Evolutionary conservation across 352 stramenopile species (phyloP).

Genomic region (Bremia lactucae): DNA sequence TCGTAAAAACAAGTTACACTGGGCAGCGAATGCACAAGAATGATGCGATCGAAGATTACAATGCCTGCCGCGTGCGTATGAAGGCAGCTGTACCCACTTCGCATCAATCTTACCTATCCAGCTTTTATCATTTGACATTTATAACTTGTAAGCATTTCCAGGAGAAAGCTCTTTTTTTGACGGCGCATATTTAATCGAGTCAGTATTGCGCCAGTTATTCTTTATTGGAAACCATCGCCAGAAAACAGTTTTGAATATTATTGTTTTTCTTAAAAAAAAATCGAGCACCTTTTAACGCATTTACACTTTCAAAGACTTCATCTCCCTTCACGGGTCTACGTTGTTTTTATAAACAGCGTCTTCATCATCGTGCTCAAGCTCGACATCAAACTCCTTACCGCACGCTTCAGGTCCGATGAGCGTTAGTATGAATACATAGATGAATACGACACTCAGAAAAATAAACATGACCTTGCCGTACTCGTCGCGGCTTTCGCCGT

Average conservation of each 20-base stretch:
- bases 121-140: not conserved
- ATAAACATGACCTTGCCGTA: conserved; percentile 44
- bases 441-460: conserved; percentile 37
- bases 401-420: conserved; percentile 36
- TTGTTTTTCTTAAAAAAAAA: too few species aligned
- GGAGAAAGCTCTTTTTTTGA: conserved; percentile 17
- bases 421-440: conserved; percentile 33
- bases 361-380: conserved; percentile 28
- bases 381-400: conserved; percentile 40
- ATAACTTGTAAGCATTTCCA: conserved; percentile 2
- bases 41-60: conserved; percentile 8
- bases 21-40: too few species aligned
- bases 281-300: not conserved
- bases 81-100: conserved; percentile 9
- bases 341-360: conserved; percentile 20
- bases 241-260: not conserved
- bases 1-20: conserved; percentile 14
- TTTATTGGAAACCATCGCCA: too few species aligned
- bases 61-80: conserved; percentile 9
- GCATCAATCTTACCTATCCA: conserved; percentile 1
- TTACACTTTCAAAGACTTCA: conserved; percentile 15
- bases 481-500: conserved; percentile 25
- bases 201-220: conserved; percentile 11
- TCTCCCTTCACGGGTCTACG: conserved; percentile 16
- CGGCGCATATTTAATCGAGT: conserved; percentile 39